Evolutionary conservation across 2,329 filamentous ascomycete species (phyloP), one percentile per base, ranked within the genome.

Genomic region (Anthostomella pinea): DNA sequence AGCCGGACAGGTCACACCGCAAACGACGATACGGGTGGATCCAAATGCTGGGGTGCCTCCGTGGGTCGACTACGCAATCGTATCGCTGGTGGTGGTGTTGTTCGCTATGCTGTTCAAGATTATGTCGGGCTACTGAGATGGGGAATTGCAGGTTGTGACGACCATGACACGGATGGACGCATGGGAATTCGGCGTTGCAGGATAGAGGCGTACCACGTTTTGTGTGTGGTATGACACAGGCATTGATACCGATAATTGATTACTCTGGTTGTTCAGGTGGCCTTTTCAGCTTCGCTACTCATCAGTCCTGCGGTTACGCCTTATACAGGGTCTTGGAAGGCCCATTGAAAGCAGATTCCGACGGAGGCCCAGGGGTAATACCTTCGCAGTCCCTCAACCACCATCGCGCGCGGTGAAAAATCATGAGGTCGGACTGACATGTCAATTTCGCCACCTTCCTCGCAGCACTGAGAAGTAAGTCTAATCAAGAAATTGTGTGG

Each of bases 51-150:
- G 69, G 2, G 75, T 86, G 11, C 77, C 82, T 2, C 65, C 80
- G 9, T 95, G 87, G 85, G 71, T 95, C 13, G 90, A 95, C 61
- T 79, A 86, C 45, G 76, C 83, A 23, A 95, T 95, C 48, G 78
- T 83, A 15, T 83, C 79, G 6, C 64, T 95, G 13, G 68, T 87
- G 1, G 72, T 87, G 10, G 69, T 85, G 17, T 66, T 95, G 14
- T 67, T 81, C 3, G 77, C 86, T 15, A 77, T 95, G 69, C 67
- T 95, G 15, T 42, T 78, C 38, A 81, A 77, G 53, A 66, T 79
- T 18, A 48, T 76, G 11, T 55, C 66, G 28, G 63, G 51, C 5
- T 54, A 42, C 29, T 54, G 42, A 53, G 6, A n/a, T 4, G 17
- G 19, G 8, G n/a, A 15, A n/a, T 31, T n/a, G n/a, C n/a, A 14